These are phyloP conservation scores for Xylariales sp. DNA, from an alignment of 2,329 filamentous ascomycete species.

Conservation along the genomic window DNA sequence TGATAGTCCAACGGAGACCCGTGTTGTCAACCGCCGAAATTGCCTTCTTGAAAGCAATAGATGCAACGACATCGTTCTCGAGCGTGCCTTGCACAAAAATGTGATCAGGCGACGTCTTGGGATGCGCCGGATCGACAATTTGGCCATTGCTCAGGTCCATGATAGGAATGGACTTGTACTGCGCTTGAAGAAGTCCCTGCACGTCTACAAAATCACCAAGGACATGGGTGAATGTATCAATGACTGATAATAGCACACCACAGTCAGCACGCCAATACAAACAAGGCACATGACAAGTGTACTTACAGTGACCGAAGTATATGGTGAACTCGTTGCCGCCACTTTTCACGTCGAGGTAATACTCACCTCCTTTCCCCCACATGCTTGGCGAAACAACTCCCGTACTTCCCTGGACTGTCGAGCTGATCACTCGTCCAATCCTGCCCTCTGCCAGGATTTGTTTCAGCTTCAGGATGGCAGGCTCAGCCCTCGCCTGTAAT, in stretches of 20 bases:
- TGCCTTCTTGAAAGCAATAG: constrained; percentile 20
- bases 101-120: constrained; percentile 27
- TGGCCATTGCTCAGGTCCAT: constrained; percentile 14
- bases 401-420: constrained; percentile 16
- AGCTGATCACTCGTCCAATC: constrained; percentile 36
- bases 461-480: constrained; percentile 34
- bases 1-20: constrained; percentile 28
- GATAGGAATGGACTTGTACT: constrained; percentile 15
- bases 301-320: constrained; percentile 24
- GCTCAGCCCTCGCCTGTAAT: constrained; percentile 38
- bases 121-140: constrained; percentile 15
- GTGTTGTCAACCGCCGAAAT: constrained; percentile 13
- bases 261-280: no score
- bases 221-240: constrained; percentile 26
- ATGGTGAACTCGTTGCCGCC: constrained; percentile 18
- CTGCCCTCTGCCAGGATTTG: constrained; percentile 34
- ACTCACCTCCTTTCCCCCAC: constrained; percentile 15
- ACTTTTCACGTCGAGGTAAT: constrained; percentile 11
- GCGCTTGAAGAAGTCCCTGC: constrained; percentile 20
- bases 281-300: neutral
- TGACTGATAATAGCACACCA: constrained; percentile 21
- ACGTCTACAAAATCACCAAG: constrained; percentile 24
- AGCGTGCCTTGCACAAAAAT: constrained; percentile 28
- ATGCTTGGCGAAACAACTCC: constrained; percentile 6
- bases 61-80: constrained; percentile 22